These are phyloP conservation scores for Cytospora mali DNA, from an alignment of 2,329 filamentous ascomycete genomes.

Conservation along the genomic window DNA sequence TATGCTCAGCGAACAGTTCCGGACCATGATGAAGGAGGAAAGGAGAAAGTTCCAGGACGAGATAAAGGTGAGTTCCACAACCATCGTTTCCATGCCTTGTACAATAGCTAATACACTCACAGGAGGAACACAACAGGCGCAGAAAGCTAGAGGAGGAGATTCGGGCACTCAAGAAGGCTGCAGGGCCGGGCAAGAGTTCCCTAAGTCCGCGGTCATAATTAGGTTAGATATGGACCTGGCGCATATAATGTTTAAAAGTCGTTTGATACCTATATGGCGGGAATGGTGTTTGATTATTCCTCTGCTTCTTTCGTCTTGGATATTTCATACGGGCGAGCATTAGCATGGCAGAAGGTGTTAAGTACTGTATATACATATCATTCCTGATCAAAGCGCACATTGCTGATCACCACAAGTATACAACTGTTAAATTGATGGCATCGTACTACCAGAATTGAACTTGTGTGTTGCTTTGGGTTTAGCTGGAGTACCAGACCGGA, in stretches of 20 bases:
- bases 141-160: constrained; percentile 57
- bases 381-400: not conserved
- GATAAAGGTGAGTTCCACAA: constrained; percentile 45
- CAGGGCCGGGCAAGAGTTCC: constrained; percentile 47
- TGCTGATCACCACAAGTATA: not conserved
- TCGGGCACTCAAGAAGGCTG: constrained; percentile 45
- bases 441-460: not conserved
- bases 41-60: constrained; percentile 60
- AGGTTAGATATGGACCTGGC: not conserved
- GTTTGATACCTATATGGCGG: constrained; percentile 17
- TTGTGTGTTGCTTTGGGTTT: not conserved
- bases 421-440: not conserved
- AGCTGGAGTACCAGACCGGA: not conserved
- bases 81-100: not conserved
- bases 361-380: not conserved
- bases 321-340: constrained; percentile 4
- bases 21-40: constrained; percentile 59
- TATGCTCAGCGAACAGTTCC: constrained; percentile 60
- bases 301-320: constrained; percentile 22
- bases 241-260: constrained; percentile 18
- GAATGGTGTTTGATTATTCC: constrained; percentile 17
- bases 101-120: constrained; percentile 35
- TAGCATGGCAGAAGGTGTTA: not conserved
- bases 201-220: constrained; percentile 42
- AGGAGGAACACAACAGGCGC: constrained; percentile 54